Base-by-base conservation (phyloP, 1,284 basidiomycete species). In the Tilletiopsis washingtonensis region DNA sequence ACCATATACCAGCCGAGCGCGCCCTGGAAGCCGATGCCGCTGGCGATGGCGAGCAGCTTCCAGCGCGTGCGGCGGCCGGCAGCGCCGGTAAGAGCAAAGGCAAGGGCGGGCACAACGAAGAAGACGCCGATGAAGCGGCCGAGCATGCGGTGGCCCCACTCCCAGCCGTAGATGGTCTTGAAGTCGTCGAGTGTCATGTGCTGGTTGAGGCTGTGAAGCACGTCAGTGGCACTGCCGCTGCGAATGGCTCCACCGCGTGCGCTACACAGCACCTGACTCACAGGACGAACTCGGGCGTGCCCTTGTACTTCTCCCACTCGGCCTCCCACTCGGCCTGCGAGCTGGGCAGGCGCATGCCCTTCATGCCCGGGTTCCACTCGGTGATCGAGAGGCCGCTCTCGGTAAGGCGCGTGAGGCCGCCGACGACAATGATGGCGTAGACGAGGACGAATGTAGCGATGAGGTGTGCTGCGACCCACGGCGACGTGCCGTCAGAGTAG, bases 1-100 rank as follows among this genome's bases (percentile, higher is more conserved):
- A 99, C 94, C 94, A 99, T 99, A 78, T 94, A 94, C 94, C 94
- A 99, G 24, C 94, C 94, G 19, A 99, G 79, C 15, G 82, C 81
- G 36, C 94, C 94, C 74, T 98, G 88, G 27, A 83, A 83, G 21
- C 88, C 91, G 47, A 97, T 84, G 41, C 94, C 82, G 0, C 82
- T 73, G 0, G 84, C 85, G 56, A 96, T 80, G 1, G 81, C 83
- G 12, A 80, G 74, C 24, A 94, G 79, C 58, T 82, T 82, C 24
- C 75, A 74, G 1, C 83, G 81, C 47, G 88, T 78, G 4, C 49
- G 42, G 38, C 40, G 20, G 5, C 42, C 43, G 17, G 39, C 38
- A 3, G 23, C 7, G 2, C 52, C 57, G 21, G 14, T 21, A 0
- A 42, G 52, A 1, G 61, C 56, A 50, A 71, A 71, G 45, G 47